Evolutionary conservation across 768 basidiomycete species (phyloP).

Genomic region (Amanita exitialis): DNA sequence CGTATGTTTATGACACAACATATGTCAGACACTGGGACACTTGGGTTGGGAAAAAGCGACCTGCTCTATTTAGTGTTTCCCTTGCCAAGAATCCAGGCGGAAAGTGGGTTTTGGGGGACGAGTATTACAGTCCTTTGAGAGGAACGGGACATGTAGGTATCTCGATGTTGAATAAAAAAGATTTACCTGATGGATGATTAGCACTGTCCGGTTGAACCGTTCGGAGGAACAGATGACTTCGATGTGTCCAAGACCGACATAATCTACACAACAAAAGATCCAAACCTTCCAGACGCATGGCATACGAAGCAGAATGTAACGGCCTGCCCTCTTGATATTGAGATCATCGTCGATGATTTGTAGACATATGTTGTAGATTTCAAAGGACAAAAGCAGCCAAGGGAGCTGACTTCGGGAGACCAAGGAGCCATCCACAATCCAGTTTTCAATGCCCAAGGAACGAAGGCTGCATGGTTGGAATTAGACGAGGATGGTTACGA

Average conservation of each 20-base stretch:
- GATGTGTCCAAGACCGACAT: conserved; percentile 61
- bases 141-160: conserved; percentile 60
- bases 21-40: conserved; percentile 74
- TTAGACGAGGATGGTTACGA: conserved; percentile 85
- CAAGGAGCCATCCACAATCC: conserved; percentile 81
- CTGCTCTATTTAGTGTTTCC: conserved; percentile 62
- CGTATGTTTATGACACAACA: conserved; percentile 57
- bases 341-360: background rate
- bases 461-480: conserved; percentile 82
- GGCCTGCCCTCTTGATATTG: background rate
- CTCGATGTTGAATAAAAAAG: background rate
- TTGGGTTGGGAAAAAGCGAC: conserved; percentile 65
- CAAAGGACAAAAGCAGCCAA: conserved; percentile 34
- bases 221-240: conserved; percentile 79
- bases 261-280: conserved; percentile 82
- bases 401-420: conserved; percentile 70
- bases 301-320: conserved; percentile 85
- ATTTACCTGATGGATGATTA: conserved; percentile 16
- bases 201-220: conserved; percentile 75
- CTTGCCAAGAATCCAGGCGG: conserved; percentile 36
- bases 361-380: conserved; percentile 68
- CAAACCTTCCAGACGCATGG: conserved; percentile 60
- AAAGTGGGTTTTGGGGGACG: conserved; percentile 42
- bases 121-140: conserved; percentile 50
- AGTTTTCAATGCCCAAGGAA: conserved; percentile 53